A percentile compares a stretch with the other conserved stretches of the same genome.
These are phyloP conservation scores for Dothideomycetes sp. DNA, from an alignment of 2,329 filamentous ascomycete species.

Conservation along the genomic window DNA sequence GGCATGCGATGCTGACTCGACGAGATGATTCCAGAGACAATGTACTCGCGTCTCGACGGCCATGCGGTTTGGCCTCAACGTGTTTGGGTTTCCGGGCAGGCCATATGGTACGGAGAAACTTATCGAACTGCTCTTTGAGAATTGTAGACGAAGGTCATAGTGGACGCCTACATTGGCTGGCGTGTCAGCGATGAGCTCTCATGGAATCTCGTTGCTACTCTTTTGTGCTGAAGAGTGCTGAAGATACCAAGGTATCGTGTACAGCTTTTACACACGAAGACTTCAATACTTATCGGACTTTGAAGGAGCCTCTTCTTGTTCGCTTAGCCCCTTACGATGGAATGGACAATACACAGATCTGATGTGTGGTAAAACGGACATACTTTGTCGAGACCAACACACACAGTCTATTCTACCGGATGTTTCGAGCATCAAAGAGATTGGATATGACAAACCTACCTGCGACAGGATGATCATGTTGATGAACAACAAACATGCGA, in stretches of 20 bases:
- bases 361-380: not conserved
- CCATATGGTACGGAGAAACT: slow-evolving; percentile 45
- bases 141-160: slow-evolving; percentile 60
- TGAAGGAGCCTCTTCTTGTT: slow-evolving; percentile 10
- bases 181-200: no score
- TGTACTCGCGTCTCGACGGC: slow-evolving; percentile 39
- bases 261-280: no score
- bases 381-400: not conserved
- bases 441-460: slow-evolving; percentile 40
- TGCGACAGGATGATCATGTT: slow-evolving; percentile 63
- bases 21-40: slow-evolving; percentile 37
- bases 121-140: slow-evolving; percentile 56
- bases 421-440: not conserved
- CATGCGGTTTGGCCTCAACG: slow-evolving; percentile 31
- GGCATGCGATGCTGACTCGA: slow-evolving; percentile 34
- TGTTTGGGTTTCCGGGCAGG: slow-evolving; percentile 34
- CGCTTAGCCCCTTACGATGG: not conserved
- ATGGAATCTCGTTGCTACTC: no score
- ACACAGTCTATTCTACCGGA: not conserved
- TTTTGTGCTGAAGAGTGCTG: no score
- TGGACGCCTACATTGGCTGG: slow-evolving; percentile 29
- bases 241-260: no score
- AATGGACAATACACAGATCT: not conserved
- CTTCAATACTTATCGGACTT: not conserved
- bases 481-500: slow-evolving; percentile 56